Evolutionary conservation across 2,329 filamentous ascomycete genomes (phyloP).

Genomic region (Ophiostoma sp.): DNA sequence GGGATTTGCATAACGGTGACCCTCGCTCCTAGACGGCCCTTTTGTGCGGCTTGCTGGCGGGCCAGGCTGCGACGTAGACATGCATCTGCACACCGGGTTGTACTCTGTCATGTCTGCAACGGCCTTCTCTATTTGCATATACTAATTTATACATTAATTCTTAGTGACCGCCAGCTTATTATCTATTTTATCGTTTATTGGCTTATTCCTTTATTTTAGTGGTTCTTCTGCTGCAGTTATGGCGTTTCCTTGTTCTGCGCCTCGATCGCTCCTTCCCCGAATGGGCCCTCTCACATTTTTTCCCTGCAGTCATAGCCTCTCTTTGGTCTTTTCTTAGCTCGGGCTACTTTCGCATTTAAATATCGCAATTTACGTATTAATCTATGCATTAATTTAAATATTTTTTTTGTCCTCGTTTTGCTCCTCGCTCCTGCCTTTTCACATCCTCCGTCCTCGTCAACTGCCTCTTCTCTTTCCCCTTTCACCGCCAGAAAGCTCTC

Average conservation of each 20-base stretch:
- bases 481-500: conserved; percentile 15
- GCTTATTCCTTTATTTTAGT: neutral
- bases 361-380: neutral
- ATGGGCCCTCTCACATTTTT: conserved; percentile 6
- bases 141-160: neutral
- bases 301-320: neutral
- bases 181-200: neutral
- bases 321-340: neutral
- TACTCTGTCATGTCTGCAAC: neutral
- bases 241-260: conserved; percentile 10
- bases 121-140: neutral
- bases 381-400: neutral
- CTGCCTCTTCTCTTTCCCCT: neutral
- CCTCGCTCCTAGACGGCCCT: neutral
- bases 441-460: neutral
- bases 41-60: neutral
- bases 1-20: no score
- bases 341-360: neutral
- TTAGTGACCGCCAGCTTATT: neutral
- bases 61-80: neutral
- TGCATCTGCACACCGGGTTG: conserved; percentile 1
- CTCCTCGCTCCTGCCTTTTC: conserved; percentile 1
- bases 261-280: conserved; percentile 7
- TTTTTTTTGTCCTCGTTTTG: neutral
- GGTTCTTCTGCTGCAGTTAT: conserved; percentile 1